phyloP scores from a whole-genome alignment of 1,284 basidiomycete species.

The Ceratobasidium sp. region DNA sequence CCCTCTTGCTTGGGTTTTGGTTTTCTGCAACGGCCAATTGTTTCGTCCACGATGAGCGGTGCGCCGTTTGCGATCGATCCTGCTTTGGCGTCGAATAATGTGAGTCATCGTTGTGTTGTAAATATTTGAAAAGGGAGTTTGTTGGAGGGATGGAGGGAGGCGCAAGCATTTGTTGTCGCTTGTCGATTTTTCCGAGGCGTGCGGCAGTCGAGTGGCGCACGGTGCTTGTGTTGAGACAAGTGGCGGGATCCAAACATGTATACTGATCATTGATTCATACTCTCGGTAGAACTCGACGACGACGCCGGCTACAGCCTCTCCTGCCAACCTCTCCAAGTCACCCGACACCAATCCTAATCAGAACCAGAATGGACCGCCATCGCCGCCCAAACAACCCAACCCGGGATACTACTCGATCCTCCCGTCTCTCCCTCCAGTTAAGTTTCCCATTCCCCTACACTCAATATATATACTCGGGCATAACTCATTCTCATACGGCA shows the following conservation, averaged over 20 bases:
- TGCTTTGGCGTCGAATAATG: neutral
- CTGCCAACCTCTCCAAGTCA: constrained; percentile 15
- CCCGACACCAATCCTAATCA: neutral
- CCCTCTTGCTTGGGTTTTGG: neutral
- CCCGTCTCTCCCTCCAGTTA: constrained; percentile 22
- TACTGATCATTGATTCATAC: neutral
- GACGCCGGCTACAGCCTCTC: constrained; percentile 18
- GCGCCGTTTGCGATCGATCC: constrained; percentile 35
- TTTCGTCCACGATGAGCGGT: constrained; percentile 24
- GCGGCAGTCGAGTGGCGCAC: neutral
- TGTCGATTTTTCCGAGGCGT: neutral
- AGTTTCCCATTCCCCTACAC: neutral
- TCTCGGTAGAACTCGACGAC: neutral
- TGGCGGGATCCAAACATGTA: constrained; percentile 7
- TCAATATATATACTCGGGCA: too few relatives aligned
- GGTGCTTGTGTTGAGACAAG: constrained; percentile 31
- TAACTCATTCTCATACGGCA: neutral
- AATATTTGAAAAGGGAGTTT: neutral
- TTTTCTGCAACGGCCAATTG: too few relatives aligned
- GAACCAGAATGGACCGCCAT: neutral
- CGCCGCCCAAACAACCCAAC: constrained; percentile 8
- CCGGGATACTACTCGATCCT: constrained; percentile 33
- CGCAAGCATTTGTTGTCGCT: neutral
- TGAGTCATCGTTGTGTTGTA: neutral
- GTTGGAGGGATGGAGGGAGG: neutral